Percentiles rank a stretch among this genome's conserved stretches.
phyloP scores from a whole-genome alignment of 441 rosid species.

The Raphanus hybrid region DNA sequence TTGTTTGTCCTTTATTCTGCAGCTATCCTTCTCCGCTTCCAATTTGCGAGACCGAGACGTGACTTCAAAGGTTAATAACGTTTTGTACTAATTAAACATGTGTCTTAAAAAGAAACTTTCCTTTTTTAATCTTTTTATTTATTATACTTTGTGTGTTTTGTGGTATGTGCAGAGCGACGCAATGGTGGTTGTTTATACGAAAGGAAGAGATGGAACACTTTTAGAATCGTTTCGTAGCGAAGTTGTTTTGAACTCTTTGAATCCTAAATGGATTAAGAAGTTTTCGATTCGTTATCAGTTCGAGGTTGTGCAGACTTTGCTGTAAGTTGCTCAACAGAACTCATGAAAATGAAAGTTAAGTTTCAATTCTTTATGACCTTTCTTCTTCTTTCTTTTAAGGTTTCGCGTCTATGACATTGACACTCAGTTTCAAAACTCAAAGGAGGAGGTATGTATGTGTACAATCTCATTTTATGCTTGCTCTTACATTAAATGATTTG shows the following conservation, averaged over 20 bases:
- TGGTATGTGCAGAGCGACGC: constrained; percentile 75
- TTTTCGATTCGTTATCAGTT: constrained; percentile 60
- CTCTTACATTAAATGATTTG: background rate
- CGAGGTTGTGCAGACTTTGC: constrained; percentile 74
- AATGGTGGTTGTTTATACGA: constrained; percentile 72
- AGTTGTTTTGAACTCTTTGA: constrained; percentile 81
- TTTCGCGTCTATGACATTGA: constrained; percentile 73
- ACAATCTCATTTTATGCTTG: no score
- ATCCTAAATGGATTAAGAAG: constrained; percentile 79
- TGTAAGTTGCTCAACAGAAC: constrained; percentile 58
- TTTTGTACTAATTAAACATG: background rate
- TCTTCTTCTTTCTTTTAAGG: background rate
- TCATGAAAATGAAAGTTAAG: background rate
- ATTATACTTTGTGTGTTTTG: background rate
- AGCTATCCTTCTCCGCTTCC: constrained; percentile 89
- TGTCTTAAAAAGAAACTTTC: background rate
- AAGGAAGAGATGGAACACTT: constrained; percentile 68
- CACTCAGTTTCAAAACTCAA: constrained; percentile 73
- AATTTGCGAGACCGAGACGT: constrained; percentile 77
- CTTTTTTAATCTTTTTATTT: no score
- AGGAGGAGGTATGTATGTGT: constrained; percentile 70
- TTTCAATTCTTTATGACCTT: background rate
- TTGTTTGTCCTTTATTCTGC: constrained; percentile 29
- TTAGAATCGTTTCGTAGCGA: constrained; percentile 77
- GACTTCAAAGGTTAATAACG: constrained; percentile 68